Percentiles rank a stretch among this genome's conserved stretches.
phyloP scores from a whole-genome alignment of 345 rosid species.

The Eucalyptus cladocalyx region DNA sequence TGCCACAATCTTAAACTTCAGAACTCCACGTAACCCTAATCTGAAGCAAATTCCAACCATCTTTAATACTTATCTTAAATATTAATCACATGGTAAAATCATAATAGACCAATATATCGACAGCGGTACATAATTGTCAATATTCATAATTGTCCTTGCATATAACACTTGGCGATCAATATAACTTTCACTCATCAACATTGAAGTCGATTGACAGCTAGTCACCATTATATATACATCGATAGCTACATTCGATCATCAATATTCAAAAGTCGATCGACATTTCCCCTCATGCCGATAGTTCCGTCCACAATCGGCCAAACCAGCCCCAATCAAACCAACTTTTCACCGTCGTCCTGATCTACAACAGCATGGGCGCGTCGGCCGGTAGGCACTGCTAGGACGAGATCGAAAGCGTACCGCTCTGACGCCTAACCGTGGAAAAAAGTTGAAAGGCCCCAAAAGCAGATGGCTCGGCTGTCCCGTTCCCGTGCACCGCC shows the following conservation, averaged over 20 bases:
- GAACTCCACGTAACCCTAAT: rapidly evolving
- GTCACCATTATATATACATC: rapidly evolving
- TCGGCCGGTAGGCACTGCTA: not conserved
- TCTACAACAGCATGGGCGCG: not conserved
- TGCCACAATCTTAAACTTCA: not conserved
- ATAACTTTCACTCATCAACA: not conserved
- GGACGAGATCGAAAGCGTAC: not conserved
- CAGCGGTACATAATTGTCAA: rapidly evolving
- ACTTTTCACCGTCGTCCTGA: not conserved
- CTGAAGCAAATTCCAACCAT: not conserved
- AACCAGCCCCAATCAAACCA: not conserved
- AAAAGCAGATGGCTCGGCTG: not conserved
- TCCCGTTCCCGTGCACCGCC: conserved; percentile 30
- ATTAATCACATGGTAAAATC: not conserved
- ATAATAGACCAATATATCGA: too few relatives aligned
- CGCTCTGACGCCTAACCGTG: not conserved
- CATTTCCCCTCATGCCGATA: not conserved
- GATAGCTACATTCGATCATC: not conserved
- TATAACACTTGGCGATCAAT: too few relatives aligned
- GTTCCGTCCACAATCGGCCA: not conserved
- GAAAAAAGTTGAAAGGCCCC: not conserved
- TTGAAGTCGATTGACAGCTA: rapidly evolving
- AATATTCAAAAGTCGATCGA: not conserved
- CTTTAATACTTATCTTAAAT: too few relatives aligned
- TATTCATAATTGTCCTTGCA: not conserved